Base-by-base conservation (phyloP, 2,329 filamentous ascomycete species). In the Arthrobotrys conoides region DNA sequence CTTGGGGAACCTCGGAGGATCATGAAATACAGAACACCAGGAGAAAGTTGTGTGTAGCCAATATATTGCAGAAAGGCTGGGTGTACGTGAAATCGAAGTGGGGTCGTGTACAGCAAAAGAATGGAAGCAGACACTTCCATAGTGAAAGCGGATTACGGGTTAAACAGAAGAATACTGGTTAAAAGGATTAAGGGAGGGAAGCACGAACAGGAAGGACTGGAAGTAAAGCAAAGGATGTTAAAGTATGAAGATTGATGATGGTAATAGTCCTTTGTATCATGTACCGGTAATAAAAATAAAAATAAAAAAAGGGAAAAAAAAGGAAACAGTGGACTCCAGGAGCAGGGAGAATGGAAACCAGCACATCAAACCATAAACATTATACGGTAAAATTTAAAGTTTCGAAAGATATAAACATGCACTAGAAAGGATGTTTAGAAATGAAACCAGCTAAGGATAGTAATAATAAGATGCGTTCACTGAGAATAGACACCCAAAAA, bases 401-500 rank as follows among this genome's bases (percentile, higher is more conserved):
- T 9, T 36, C 18, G 16, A 59, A 38, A 16, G 8, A 38, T 22
- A 12, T 14, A 27, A 33, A 10, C 24, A 20, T 38, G 53, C 18
- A 38, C 30, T 10, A 38, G n/a, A 0, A 14, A 30, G n/a, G 10
- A 12, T 30, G 30, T 51, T 30, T 6, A 24, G 36, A 38, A 27
- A 10, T 8, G 30, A 12, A 38, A 20, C 1, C 3, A 61, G n/a
- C 4, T 14, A 30, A 30, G 3, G 12, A 44, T n/a, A 48, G 38
- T 4, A 18, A 14, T n/a, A 33, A 10, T 5, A 6, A 5, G 18
- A 20, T 2, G 18, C 51, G 5, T 51, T 81, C 83, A 84, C 78
- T 83, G 83, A 76, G 83, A 81, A 72, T 84, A 84, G 36, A 83
- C 83, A 59, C 83, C 82, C 64, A 84, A 82, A 71, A 82, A 83